Base-by-base conservation (phyloP, 169 alveolate genomes). In the Perkinsus chesapeaki region DNA sequence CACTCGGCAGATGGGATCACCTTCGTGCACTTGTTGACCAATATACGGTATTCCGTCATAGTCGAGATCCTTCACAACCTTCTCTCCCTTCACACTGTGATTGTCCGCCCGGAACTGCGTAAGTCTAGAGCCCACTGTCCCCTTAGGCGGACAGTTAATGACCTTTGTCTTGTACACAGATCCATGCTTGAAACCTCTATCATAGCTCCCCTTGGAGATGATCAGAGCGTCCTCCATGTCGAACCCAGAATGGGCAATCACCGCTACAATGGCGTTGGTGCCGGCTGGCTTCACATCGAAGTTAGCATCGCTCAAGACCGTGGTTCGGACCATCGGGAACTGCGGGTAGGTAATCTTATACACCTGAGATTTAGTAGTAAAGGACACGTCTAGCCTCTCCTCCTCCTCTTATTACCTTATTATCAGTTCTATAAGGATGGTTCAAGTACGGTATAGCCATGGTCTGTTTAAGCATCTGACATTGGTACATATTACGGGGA, bases 181-280 rank as follows among this genome's bases (percentile, higher is more conserved):
- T 20, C 99, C 99, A 96, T 98, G 99, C 39, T 99, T 99, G 93
- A 98, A 97, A 34, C 99, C 99, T 94, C 99, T 98, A 93, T 99
- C 99, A 94, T 98, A 98, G 48, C 99, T 98, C 3, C 99, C 97
- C 95, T 99, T 99, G 96, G 99, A 99, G 92, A 99, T 96, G 43
- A 98, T 98, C 99, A 99, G 98, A 92, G 99, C 99, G 96, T 99
- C 99, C 96, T 99, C 99, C 99, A 99, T 99, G 95, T 99, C 99
- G 94, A 98, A 99, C 36, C 99, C 96, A 12, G 99, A 99, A 95
- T 99, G 99, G 47, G 99, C 98, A 93, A 99, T 98, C 48, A 99
- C 99, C 31, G 99, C 99, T 34, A 99, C 99, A 23, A 99, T 98
- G 39, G 99, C 99, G 96, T 99, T 99, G 9, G 99, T 98, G 43